A percentile compares a stretch with the other conserved stretches of the same genome.
Conservation (phyloP, 2,329 filamentous ascomycete species). For the Monascus ruber region DNA sequence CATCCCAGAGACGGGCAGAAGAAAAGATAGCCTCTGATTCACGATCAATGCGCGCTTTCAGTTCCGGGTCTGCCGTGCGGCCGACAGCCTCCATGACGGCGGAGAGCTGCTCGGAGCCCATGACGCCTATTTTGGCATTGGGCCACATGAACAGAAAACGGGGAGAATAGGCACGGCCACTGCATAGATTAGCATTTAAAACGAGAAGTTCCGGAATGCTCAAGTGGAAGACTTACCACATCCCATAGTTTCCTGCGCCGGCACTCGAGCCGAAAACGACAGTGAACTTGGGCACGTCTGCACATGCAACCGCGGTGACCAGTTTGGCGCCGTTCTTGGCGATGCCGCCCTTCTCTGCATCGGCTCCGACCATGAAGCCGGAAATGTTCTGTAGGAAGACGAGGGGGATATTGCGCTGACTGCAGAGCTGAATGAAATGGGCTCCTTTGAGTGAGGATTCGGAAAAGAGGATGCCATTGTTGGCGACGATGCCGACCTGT, state of each 20-base stretch:
- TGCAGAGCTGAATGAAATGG: constrained; percentile 92
- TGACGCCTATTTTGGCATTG: constrained; percentile 89
- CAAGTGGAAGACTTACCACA: constrained; percentile 52
- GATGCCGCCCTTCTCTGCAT: constrained; percentile 87
- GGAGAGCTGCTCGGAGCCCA: constrained; percentile 86
- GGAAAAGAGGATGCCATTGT: constrained; percentile 91
- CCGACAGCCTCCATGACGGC: constrained; percentile 93
- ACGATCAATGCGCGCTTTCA: constrained; percentile 73
- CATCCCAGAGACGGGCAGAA: constrained; percentile 82
- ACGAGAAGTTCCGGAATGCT: neutral
- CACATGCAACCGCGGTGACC: constrained; percentile 87
- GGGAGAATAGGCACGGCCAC: constrained; percentile 83
- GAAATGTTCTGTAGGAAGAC: constrained; percentile 95
- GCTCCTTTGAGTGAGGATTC: constrained; percentile 84
- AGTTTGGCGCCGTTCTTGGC: constrained; percentile 97
- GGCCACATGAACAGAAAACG: constrained; percentile 95
- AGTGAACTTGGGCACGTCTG: constrained; percentile 91
- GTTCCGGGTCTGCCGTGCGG: constrained; percentile 64
- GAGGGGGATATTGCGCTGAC: constrained; percentile 77
- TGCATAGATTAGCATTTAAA: constrained; percentile 12
- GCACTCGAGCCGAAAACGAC: constrained; percentile 90
- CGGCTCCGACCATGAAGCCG: constrained; percentile 94
- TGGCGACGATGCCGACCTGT: constrained; percentile 83
- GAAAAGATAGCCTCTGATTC: constrained; percentile 87
- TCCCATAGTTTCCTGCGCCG: constrained; percentile 94